Evolutionary conservation across 2,329 filamentous ascomycete species (phyloP).

Genomic region (Myrmaecium sp.): DNA sequence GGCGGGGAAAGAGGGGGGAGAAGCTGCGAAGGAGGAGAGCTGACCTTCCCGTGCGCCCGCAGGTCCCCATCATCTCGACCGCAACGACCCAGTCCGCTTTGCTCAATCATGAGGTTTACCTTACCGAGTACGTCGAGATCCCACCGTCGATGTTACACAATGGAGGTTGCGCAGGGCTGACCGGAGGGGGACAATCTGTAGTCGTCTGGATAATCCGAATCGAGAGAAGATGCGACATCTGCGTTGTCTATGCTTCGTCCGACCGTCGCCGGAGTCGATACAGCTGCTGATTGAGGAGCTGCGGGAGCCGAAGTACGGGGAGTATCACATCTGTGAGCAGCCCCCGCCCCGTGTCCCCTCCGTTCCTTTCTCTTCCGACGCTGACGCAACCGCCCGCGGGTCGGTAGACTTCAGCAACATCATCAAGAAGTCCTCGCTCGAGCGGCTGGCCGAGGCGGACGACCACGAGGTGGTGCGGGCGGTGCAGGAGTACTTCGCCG

Average conservation of each 20-base stretch:
- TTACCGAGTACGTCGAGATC: constrained; percentile 50
- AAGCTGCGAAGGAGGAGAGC: too few relatives aligned
- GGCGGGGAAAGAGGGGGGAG: neutral
- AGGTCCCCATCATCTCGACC: constrained; percentile 82
- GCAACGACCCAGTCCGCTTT: constrained; percentile 90
- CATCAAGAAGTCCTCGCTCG: constrained; percentile 86
- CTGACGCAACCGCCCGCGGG: too few relatives aligned
- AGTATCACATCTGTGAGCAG: constrained; percentile 65
- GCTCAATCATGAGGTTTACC: constrained; percentile 91
- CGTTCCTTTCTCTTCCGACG: too few relatives aligned
- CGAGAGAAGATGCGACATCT: constrained; percentile 98
- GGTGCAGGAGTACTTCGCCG: constrained; percentile 91
- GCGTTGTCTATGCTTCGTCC: constrained; percentile 79
- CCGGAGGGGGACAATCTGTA: too few relatives aligned
- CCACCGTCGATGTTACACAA: too few relatives aligned
- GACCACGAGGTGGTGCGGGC: constrained; percentile 91
- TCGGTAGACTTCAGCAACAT: constrained; percentile 80
- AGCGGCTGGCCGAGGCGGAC: constrained; percentile 87
- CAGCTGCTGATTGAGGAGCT: constrained; percentile 91
- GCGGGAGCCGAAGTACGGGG: constrained; percentile 88
- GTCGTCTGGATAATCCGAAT: constrained; percentile 69
- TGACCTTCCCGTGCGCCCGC: constrained; percentile 2
- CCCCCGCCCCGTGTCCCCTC: neutral
- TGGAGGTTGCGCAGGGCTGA: too few relatives aligned
- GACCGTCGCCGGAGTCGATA: constrained; percentile 82